Percentiles rank a stretch among this genome's conserved stretches.
Conservation (phyloP, 169 alveolate genomes). For the Plasmodium yoelii region DNA sequence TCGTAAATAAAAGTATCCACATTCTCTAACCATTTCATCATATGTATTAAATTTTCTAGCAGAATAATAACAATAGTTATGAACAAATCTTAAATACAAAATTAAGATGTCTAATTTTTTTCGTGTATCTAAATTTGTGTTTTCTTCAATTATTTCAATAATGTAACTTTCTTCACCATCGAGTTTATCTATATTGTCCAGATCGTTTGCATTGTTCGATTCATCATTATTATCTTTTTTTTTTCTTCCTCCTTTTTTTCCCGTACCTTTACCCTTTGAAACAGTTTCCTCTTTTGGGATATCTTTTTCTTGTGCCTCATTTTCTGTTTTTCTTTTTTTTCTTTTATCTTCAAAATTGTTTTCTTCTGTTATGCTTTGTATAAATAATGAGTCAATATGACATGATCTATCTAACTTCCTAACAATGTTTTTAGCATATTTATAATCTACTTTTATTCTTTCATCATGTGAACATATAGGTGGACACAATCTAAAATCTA, state of each 20-base stretch:
- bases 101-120: slow-evolving; percentile 51
- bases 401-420: slow-evolving; percentile 52
- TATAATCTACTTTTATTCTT: slow-evolving; percentile 53
- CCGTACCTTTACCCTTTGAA: too few species aligned
- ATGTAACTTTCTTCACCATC: slow-evolving; percentile 33
- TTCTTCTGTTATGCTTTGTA: slow-evolving; percentile 13
- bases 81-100: slow-evolving; percentile 63
- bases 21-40: slow-evolving; percentile 72
- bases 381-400: slow-evolving; percentile 11
- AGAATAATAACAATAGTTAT: slow-evolving; percentile 68
- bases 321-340: slow-evolving; percentile 26
- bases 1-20: slow-evolving; percentile 64
- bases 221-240: not conserved
- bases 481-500: slow-evolving; percentile 65
- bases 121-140: slow-evolving; percentile 4
- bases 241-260: too few species aligned
- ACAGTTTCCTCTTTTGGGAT: not conserved
- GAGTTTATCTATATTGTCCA: not conserved
- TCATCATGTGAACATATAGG: slow-evolving; percentile 69
- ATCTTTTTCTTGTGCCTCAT: slow-evolving; percentile 6
- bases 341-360: not conserved
- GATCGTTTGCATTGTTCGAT: not conserved
- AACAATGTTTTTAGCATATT: slow-evolving; percentile 35
- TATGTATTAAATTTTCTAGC: slow-evolving; percentile 70
- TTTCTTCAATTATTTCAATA: slow-evolving; percentile 29